Percentiles rank a stretch among this genome's conserved stretches.
Conservation (phyloP, 805 yeast species). For the Candida palmyrensis region DNA sequence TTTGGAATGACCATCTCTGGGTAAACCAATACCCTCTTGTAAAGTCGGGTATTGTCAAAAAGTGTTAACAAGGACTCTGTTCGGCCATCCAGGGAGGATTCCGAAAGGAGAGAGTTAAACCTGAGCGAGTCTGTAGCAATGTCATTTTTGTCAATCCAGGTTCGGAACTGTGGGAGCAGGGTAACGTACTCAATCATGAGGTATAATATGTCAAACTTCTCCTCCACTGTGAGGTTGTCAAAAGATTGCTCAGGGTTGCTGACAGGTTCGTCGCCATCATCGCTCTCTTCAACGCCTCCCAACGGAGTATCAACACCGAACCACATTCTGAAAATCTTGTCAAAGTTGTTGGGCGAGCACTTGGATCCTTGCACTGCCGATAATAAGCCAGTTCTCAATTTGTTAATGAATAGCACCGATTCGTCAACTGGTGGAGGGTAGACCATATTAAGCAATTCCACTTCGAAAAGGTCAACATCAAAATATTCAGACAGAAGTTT, state of each 20-base stretch:
- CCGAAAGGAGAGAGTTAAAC: slow-evolving; percentile 10
- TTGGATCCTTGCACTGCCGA: slow-evolving; percentile 36
- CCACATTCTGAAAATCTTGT: slow-evolving; percentile 26
- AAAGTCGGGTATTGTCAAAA: slow-evolving; percentile 50
- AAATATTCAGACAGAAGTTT: slow-evolving; percentile 48
- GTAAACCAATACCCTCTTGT: slow-evolving; percentile 27
- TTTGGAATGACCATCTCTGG: slow-evolving; percentile 28
- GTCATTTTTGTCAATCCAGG: slow-evolving; percentile 37
- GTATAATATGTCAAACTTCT: slow-evolving; percentile 47
- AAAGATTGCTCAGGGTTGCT: slow-evolving; percentile 24
- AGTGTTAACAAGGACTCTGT: slow-evolving; percentile 33
- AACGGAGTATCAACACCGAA: slow-evolving; percentile 31
- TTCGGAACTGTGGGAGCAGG: slow-evolving; percentile 40
- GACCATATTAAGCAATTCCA: slow-evolving; percentile 44
- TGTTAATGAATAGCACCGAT: slow-evolving; percentile 32
- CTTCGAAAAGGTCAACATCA: slow-evolving; percentile 57
- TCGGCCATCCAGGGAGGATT: slow-evolving; percentile 7
- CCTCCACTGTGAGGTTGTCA: slow-evolving; percentile 35
- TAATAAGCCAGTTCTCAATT: slow-evolving; percentile 39
- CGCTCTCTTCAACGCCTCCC: slow-evolving; percentile 22
- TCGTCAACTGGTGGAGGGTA: slow-evolving; percentile 31
- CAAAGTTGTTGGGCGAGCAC: slow-evolving; percentile 25
- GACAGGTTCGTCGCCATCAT: slow-evolving; percentile 12
- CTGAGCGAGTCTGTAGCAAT: slow-evolving; percentile 21
- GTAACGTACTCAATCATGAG: slow-evolving; percentile 40